Evolutionary conservation across 1,139 yeast species (phyloP).

Genomic region (Diutina mesorugosa): DNA sequence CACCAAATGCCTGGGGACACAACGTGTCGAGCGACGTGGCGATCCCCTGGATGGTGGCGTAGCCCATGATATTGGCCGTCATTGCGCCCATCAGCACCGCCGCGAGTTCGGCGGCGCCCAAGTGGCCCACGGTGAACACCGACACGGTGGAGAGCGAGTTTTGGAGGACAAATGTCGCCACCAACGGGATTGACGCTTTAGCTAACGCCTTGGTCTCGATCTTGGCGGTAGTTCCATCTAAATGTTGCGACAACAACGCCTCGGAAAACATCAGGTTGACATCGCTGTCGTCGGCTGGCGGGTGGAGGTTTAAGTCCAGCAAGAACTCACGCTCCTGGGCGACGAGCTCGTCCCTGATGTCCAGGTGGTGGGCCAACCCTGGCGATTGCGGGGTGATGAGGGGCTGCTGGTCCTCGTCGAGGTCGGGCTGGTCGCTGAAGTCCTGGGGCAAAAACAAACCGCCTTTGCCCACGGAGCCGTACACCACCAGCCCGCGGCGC

Average conservation of each 20-base stretch:
- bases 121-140: slow-evolving; percentile 45
- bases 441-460: background rate
- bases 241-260: slow-evolving; percentile 17
- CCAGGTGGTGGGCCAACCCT: background rate
- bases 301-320: background rate
- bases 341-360: background rate
- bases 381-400: background rate
- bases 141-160: slow-evolving; percentile 46
- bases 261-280: slow-evolving; percentile 23
- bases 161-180: slow-evolving; percentile 40
- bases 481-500: slow-evolving; percentile 1
- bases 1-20: slow-evolving; percentile 51
- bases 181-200: slow-evolving; percentile 36
- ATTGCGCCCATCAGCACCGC: slow-evolving; percentile 53
- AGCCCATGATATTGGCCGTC: slow-evolving; percentile 49
- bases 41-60: slow-evolving; percentile 45
- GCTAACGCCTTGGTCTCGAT: slow-evolving; percentile 29
- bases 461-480: background rate
- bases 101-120: slow-evolving; percentile 45
- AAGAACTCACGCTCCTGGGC: background rate
- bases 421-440: background rate
- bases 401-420: background rate
- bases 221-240: slow-evolving; percentile 15
- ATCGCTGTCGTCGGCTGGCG: slow-evolving; percentile 12
- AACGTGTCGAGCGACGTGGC: slow-evolving; percentile 47